These are phyloP conservation scores for Albatrellus ellisii DNA, from an alignment of 768 basidiomycete species.

Conservation along the genomic window DNA sequence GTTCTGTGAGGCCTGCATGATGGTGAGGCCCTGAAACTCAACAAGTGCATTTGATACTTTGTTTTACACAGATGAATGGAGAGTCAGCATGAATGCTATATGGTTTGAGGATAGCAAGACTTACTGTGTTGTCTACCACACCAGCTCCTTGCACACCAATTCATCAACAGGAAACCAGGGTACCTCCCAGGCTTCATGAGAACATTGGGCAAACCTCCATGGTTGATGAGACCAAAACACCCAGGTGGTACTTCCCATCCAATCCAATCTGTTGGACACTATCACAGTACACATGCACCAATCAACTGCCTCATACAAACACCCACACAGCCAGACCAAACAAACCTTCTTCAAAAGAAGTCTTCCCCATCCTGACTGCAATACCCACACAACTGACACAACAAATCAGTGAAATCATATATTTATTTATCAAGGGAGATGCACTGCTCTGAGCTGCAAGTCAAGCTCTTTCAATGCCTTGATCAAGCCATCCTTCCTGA, in stretches of 20 bases:
- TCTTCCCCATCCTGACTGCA: slow-evolving; percentile 39
- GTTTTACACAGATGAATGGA: neutral
- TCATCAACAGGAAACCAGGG: slow-evolving; percentile 59
- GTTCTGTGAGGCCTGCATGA: slow-evolving; percentile 85
- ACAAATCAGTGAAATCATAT: slow-evolving; percentile 1
- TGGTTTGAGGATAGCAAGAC: slow-evolving; percentile 16
- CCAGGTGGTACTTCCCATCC: slow-evolving; percentile 66
- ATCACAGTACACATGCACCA: neutral
- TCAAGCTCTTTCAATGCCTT: slow-evolving; percentile 62
- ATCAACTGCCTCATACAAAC: neutral
- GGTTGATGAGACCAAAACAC: slow-evolving; percentile 59
- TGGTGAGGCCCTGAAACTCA: slow-evolving; percentile 64
- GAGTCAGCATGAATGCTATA: neutral
- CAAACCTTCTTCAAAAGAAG: slow-evolving; percentile 52
- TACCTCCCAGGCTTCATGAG: slow-evolving; percentile 67
- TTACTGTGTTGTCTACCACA: slow-evolving; percentile 52
- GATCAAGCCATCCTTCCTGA: slow-evolving; percentile 53
- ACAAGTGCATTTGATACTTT: slow-evolving; percentile 74
- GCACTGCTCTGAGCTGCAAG: slow-evolving; percentile 39
- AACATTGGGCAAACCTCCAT: slow-evolving; percentile 72
- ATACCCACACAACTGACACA: neutral
- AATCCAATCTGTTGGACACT: slow-evolving; percentile 55
- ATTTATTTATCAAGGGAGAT: slow-evolving; percentile 5
- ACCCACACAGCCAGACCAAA: neutral
- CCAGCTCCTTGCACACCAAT: slow-evolving; percentile 81